Base-by-base conservation (phyloP, 495 filamentous ascomycete species). In the Pyronema domesticum region DNA sequence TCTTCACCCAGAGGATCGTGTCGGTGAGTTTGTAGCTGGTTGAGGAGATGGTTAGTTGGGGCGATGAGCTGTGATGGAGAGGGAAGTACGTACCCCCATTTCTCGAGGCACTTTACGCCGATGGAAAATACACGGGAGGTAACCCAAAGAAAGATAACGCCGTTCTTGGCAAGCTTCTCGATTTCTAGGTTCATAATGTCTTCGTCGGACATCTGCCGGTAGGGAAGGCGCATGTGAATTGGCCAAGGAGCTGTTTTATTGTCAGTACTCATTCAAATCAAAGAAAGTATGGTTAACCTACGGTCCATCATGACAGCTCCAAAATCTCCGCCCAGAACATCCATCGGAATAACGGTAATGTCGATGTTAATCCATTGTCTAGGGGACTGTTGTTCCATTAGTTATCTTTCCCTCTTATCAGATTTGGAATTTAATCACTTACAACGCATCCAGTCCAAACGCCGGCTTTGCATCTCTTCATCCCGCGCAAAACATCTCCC, bases 211-310 rank as follows among this genome's bases (percentile, higher is more conserved):
- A 62, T 53, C 13, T 55, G 60, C 1, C 55, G 54, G 46, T 62
- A 62, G 3, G 60, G 60, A 37, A 62, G 53, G 50, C 57, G 46
- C 60, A 62, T 62, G 15, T 59, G 60, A 15, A 62, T 62, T 37
- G 53, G 51, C 60, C 60, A 62, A 19, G 60, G 60, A 6, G 60
- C 59, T 61, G 14, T 33, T 19, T 15, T 6, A 30, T 30, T 33
- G 35, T 61, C 54, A 61, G 46, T 30, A 51, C 19, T 13, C 1
- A 51, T 43, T 13, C 39, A 51, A 4, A 43, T 14, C 30, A 18
- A 17, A 13, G 8, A 19, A 30, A 14, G 30, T 10, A 23, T 34
- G 3, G 39, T 23, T 17, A 10, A 45, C 58, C 36, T 33, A 60
- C 58, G 59, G 23, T 61, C 59, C 3, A 59, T 59, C 51, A 62